Percentiles rank a stretch among this genome's conserved stretches.
Evolutionary conservation across 345 rosid genomes (phyloP).

Genomic region (Eucalyptus curtisii): DNA sequence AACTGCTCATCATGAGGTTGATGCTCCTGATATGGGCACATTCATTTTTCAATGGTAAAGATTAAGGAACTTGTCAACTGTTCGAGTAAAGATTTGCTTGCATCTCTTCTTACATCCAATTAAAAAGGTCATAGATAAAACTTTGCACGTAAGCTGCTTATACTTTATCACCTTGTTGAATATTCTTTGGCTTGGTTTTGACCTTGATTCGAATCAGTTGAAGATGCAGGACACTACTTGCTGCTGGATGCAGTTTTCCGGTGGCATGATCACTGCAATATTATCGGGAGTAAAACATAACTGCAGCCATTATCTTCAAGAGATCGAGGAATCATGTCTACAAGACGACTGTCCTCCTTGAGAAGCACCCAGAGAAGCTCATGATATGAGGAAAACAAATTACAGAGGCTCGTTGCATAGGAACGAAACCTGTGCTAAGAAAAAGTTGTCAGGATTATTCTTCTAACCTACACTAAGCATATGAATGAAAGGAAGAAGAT

Average conservation of each 20-base stretch:
- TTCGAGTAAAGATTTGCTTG: too few relatives aligned
- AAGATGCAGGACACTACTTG: neutral
- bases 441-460: neutral
- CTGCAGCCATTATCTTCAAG: neutral
- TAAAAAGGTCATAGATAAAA: neutral
- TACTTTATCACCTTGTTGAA: neutral
- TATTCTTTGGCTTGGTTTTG: neutral
- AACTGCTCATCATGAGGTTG: too few relatives aligned
- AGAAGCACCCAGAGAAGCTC: neutral
- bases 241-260: neutral
- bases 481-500: neutral
- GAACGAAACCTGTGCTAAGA: neutral
- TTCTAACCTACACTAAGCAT: neutral
- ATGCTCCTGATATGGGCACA: too few relatives aligned
- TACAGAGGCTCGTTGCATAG: neutral
- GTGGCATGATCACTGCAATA: neutral
- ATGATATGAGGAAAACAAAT: neutral
- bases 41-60: too few relatives aligned
- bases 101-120: too few relatives aligned
- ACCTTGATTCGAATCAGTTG: neutral
- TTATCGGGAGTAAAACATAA: neutral
- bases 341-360: neutral
- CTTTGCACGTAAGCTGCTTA: neutral
- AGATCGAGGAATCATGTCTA: neutral
- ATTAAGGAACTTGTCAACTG: too few relatives aligned